Evolutionary conservation across 768 basidiomycete species (phyloP).

Genomic region (Coprinellus micaceus): DNA sequence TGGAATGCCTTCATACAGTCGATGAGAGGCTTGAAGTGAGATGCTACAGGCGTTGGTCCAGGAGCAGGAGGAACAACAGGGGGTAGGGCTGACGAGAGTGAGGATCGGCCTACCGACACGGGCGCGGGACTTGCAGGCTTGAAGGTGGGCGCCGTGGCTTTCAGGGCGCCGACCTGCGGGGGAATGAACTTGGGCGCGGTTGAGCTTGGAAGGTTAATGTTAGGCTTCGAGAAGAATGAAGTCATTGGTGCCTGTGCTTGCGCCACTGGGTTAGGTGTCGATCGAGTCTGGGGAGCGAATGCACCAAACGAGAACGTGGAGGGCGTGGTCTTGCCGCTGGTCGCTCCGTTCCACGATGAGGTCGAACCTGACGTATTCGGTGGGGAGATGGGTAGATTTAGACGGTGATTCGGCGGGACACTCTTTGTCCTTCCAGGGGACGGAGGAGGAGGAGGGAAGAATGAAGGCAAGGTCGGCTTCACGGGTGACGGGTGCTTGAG

Average conservation of each 20-base stretch:
- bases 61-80: not conserved
- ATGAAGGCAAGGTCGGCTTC: not conserved
- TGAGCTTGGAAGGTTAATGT: too few species aligned
- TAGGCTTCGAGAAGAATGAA: too few species aligned
- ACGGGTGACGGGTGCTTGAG: not conserved
- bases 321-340: not conserved
- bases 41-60: not conserved
- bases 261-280: too few species aligned
- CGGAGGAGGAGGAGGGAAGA: not conserved
- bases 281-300: too few species aligned
- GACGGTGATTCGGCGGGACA: too few species aligned
- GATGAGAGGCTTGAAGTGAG: not conserved
- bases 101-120: too few species aligned
- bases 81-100: not conserved
- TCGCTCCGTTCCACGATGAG: not conserved
- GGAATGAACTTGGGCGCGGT: too few species aligned
- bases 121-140: too few species aligned
- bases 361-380: not conserved
- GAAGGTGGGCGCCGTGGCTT: too few species aligned
- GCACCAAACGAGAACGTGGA: not conserved
- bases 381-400: not conserved
- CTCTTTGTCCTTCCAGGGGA: not conserved
- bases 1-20: not conserved
- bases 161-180: too few species aligned
- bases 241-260: too few species aligned